Conservation (phyloP, 305 asterid species). For the Solanum hybrid region DNA sequence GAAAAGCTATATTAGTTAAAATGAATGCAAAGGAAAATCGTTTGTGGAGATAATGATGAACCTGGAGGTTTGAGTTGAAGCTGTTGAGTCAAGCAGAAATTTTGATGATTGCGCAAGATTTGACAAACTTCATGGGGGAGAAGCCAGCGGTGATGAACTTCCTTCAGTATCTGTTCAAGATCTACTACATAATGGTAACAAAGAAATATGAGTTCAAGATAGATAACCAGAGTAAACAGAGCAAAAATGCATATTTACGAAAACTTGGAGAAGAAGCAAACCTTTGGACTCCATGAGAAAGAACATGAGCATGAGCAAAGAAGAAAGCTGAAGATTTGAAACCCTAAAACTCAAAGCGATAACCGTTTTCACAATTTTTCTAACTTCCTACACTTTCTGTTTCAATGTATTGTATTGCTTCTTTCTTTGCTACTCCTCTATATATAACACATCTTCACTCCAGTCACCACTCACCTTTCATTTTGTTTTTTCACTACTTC, state of each 20-base stretch:
- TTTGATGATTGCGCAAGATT: conserved; percentile 1
- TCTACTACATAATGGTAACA: not conserved
- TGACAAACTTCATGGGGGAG: conserved; percentile 7
- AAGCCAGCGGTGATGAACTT: conserved; percentile 9
- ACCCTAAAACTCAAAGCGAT: not conserved
- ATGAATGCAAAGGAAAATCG: not conserved
- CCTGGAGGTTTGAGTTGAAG: conserved; percentile 7
- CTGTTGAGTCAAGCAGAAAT: not conserved
- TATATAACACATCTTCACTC: not conserved
- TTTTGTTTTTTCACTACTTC: not conserved
- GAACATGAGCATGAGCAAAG: not conserved
- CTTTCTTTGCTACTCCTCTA: not conserved
- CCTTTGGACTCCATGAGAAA: not conserved
- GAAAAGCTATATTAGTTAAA: not conserved
- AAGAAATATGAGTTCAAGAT: not conserved
- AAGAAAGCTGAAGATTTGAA: not conserved
- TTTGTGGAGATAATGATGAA: not conserved
- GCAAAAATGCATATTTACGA: not conserved
- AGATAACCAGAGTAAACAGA: not conserved
- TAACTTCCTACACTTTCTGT: not conserved
- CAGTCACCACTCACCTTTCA: not conserved
- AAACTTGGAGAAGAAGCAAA: not conserved
- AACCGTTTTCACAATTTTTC: not conserved
- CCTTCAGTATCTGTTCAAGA: conserved; percentile 6
- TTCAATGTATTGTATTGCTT: not conserved